Evolutionary conservation across 148 eudicot species (phyloP), one percentile per base, ranked within the genome.

Genomic region (Fagopyrum esculentum): DNA sequence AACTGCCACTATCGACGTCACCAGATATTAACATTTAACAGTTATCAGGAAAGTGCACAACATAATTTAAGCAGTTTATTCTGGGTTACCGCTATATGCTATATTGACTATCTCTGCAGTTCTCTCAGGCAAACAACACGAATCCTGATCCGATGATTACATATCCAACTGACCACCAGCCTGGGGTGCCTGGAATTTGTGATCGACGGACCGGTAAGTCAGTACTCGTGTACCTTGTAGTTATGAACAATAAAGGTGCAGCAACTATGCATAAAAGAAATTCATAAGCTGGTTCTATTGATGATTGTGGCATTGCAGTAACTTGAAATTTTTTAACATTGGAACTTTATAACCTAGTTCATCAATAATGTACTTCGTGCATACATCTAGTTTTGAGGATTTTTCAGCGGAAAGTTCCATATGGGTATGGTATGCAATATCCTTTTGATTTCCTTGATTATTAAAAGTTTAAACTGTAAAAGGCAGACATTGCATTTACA

Each of bases 181-280:
- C 92, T 69, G 84, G 79, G 80, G 85, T 88, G 75, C 90, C 85
- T 8, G 90, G 83, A 80, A 80, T 81, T 45, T 87, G 83, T 77
- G 90, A 91, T 76, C 88, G 85, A 45, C 82, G 75, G 68, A 87
- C 81, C 87, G 97, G 98, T 83, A 77, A 82, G 90, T 66, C 46
- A 35, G 15, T 43, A 15, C 45, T 66, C 30, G n/a, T 66, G 16
- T 17, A 35, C 16, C 71, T 43, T 66, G 46, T 66, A 12, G 19
- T 11, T 13, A n/a, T 40, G 71, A 12, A 26, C 9, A 60, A 3
- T 60, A 60, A 8, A 22, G 40, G 19, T 19, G 66, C 40, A 9
- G 66, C 46, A 35, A 12, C 17, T 46, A 66, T 11, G 45, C n/a
- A 30, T 6, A 63, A 63, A 63, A 44, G 26, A 29, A 5, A 29